Base-by-base conservation (phyloP, 345 rosid species). In the Ceriops tagal region DNA sequence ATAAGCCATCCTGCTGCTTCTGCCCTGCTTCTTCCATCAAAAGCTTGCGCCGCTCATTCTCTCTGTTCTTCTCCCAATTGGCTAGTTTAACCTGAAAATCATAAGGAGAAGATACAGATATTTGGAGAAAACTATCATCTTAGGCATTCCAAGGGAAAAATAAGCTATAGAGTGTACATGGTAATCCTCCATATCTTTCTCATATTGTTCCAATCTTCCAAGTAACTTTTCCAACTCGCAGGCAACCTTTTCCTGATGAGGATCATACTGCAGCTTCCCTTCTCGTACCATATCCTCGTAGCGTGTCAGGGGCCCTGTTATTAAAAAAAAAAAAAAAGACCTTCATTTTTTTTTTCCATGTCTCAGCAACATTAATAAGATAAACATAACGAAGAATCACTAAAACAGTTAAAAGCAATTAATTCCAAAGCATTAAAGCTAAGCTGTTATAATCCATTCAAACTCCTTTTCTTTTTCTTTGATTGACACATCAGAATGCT, bases 31-130 rank as follows among this genome's bases (percentile, higher is more conserved):
- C 96, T 69, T 80, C 83, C 76, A 85, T 79, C 87, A 93, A 82
- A 77, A 91, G 79, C 79, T 78, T 88, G 70, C 80, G 70, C n/a
- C 83, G 67, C 73, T 86, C 85, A 67, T 85, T 65, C 77, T 93
- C 97, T 73, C 98, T 85, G 30, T 46, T 85, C 80, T 80, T 83
- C 85, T 91, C 92, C 98, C 97, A 93, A 19, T 85, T 83, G 19
- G 79, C 84, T 69, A 91, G 82, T 30, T 79, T 89, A 67, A 79
- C 80, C 98, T 90, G 70, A 61, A 68, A 28, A 62, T 52, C 6
- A 11, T 4, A 76, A 27, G 59, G 46, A 61, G 18, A 66, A 70
- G 60, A 69, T 55, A 39, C 60, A 69, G 19, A 16, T 28, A 9
- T 20, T 5, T 20, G 20, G 27, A 26, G 39, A 6, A 43, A 62